Base-by-base conservation (phyloP, 805 yeast genomes). In the Metschnikowia lochheadii region DNA sequence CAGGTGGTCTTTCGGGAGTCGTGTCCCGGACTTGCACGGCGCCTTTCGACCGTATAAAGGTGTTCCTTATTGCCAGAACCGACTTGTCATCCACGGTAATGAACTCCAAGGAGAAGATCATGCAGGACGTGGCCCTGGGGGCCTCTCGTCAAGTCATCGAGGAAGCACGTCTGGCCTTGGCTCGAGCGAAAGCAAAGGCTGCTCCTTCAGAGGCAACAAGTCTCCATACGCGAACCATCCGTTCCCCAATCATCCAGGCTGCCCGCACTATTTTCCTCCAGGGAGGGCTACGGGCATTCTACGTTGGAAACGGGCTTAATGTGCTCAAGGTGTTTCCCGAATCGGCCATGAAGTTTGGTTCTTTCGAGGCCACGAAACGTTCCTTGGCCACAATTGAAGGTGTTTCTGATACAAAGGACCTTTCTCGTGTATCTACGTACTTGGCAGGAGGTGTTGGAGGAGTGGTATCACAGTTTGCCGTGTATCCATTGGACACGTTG, bases 381-480 rank as follows among this genome's bases (percentile, higher is more conserved):
- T 62, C 85, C 29, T 72, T 94, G 62, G 85, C 96, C 18, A 65
- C 72, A 26, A 52, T 91, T 6, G 97, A 89, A 67, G 96, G 96
- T 13, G 83, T 82, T 6, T 76, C 76, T 11, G 91, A 86, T 62
- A 78, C 85, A 2, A 67, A 85, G 1, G 80, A 87, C 40, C 69
- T 92, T 49, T 87, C 96, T 0, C 82, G 83, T 55, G 62, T 80
- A 1, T 80, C 97, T 1, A 90, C 97, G 0, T 94, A 90, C 63
- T 66, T 89, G 32, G 90, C 97, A 21, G 99, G 99, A 69, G 99
- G 99, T 44, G 65, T 94, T 40, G 99, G 97, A 39, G 99, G 99
- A 63, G 95, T 94, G 50, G 81, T 84, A 23, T 87, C 97, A 0
- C 99, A 94, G 67, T 82, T 91, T 61, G 79, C 94, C 0, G 96